Percentiles rank a stretch among this genome's conserved stretches.
These are phyloP conservation scores for Torrubiellomyces zombiae DNA, from an alignment of 2,329 filamentous ascomycete species.

Conservation along the genomic window DNA sequence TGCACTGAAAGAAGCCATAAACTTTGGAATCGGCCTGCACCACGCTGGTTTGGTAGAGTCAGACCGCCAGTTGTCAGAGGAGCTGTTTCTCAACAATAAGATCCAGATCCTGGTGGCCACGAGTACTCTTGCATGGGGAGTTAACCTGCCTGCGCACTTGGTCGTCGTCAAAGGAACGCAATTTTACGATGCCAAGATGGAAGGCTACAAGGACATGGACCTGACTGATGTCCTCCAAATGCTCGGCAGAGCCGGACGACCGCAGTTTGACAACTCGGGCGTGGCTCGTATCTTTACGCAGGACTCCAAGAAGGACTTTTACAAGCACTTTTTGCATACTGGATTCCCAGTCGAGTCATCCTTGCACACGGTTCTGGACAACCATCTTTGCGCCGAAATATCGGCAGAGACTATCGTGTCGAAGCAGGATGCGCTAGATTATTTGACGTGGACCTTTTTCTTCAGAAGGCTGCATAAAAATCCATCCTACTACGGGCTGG, in stretches of 20 bases:
- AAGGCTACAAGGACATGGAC: slow-evolving; percentile 98
- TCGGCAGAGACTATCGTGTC: slow-evolving; percentile 84
- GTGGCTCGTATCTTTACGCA: slow-evolving; percentile 97
- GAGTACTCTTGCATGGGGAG: slow-evolving; percentile 92
- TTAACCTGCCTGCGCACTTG: slow-evolving; percentile 90
- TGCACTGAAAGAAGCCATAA: slow-evolving; percentile 80
- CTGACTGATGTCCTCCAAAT: slow-evolving; percentile 95
- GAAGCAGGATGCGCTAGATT: slow-evolving; percentile 94
- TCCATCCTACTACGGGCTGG: slow-evolving; percentile 89
- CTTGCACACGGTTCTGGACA: slow-evolving; percentile 88
- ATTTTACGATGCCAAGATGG: slow-evolving; percentile 93
- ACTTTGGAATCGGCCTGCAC: slow-evolving; percentile 91
- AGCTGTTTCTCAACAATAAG: slow-evolving; percentile 93
- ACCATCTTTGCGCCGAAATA: slow-evolving; percentile 89
- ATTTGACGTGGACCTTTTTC: slow-evolving; percentile 98
- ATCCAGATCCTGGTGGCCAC: slow-evolving; percentile 94
- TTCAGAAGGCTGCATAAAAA: slow-evolving; percentile 96
- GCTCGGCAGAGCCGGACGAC: slow-evolving; percentile 86
- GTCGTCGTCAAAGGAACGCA: slow-evolving; percentile 98
- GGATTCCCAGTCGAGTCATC: slow-evolving; percentile 96
- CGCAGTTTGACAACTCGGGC: slow-evolving; percentile 90
- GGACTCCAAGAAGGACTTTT: slow-evolving; percentile 95
- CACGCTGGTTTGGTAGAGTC: slow-evolving; percentile 94
- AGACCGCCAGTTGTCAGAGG: slow-evolving; percentile 79
- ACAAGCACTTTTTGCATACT: slow-evolving; percentile 97